Base-by-base conservation (phyloP, 2,329 filamentous ascomycete genomes). In the Zalaria obscura region DNA sequence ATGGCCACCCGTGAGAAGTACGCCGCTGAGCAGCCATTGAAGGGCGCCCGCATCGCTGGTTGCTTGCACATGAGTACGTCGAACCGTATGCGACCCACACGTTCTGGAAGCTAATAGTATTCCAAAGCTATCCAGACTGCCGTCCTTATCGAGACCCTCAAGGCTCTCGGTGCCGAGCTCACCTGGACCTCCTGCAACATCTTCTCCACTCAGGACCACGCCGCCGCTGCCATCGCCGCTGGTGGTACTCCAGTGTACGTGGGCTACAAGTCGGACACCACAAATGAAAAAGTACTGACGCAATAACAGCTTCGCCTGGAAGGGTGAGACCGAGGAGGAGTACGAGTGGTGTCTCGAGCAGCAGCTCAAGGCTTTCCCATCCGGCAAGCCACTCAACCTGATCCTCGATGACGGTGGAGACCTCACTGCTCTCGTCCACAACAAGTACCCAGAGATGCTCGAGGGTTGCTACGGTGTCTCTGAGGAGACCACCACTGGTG, bases 121-220 rank as follows among this genome's bases (percentile, higher is more conserved):
- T 11, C 39, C 46, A 51, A 48, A 79, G 75, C 91, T 65, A 96
- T 98, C 72, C 91, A 98, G 76, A 98, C 91, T 52, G 91, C 91
- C 57, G 91, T 98, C 62, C 81, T 98, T 60, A 98, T 98, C 68
- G 91, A 98, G 80, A 98, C 91, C 53, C 80, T 98, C 63, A 83
- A 76, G 59, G 73, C 81, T 55, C 86, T 98, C 59, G 91, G 91
- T 71, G 91, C 91, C 59, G 91, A 96, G 78, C 83, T 96, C 58
- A 98, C 91, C 63, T 96, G 91, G 91, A 83, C 89, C 48, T 91
- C 83, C 57, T 98, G 91, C 83, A 96, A 98, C 79, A 96, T 98
- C 70, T 98, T 95, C 82, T 91, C 83, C 65, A 96, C 89, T 57
- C 89, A 95, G 70, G 91, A 96, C 72, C 89, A 96, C 71, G 91